phyloP scores from a whole-genome alignment of 768 basidiomycete genomes.

The Russula sp. region DNA sequence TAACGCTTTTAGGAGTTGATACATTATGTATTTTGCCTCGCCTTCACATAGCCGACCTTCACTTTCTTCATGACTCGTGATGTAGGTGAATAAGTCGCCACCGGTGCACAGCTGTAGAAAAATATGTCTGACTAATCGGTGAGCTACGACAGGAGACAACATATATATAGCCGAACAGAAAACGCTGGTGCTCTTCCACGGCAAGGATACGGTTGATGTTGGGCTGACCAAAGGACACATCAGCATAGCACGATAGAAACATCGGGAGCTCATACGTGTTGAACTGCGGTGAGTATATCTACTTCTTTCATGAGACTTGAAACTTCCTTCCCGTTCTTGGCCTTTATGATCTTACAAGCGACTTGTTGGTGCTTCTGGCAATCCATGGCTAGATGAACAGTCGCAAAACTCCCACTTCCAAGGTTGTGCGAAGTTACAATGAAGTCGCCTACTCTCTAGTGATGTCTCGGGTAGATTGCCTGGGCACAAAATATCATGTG shows the following conservation, averaged over 20 bases:
- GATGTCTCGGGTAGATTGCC: not conserved
- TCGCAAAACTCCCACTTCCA: constrained; percentile 76
- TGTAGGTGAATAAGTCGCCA: constrained; percentile 83
- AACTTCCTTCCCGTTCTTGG: constrained; percentile 50
- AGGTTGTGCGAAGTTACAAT: constrained; percentile 73
- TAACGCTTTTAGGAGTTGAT: constrained; percentile 65
- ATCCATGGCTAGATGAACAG: constrained; percentile 72
- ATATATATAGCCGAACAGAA: constrained; percentile 38
- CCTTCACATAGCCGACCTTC: constrained; percentile 57
- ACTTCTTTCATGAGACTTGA: constrained; percentile 72
- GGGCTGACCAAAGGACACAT: constrained; percentile 38
- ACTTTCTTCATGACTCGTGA: constrained; percentile 49
- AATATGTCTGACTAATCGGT: constrained; percentile 46
- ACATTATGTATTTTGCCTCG: constrained; percentile 80
- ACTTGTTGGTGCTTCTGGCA: constrained; percentile 58
- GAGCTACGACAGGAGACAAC: not conserved
- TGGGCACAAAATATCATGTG: not conserved
- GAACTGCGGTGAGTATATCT: constrained; percentile 57
- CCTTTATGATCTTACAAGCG: constrained; percentile 76
- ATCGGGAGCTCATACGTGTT: constrained; percentile 46
- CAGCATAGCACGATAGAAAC: not conserved
- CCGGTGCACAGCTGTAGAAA: constrained; percentile 83
- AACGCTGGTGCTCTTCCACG: constrained; percentile 53
- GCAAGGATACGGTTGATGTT: constrained; percentile 76
- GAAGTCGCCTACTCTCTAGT: constrained; percentile 57